Evolutionary conservation across 2,329 filamentous ascomycete species (phyloP), one percentile per base, ranked within the genome.

Genomic region (Arthrobotrys megalospora): DNA sequence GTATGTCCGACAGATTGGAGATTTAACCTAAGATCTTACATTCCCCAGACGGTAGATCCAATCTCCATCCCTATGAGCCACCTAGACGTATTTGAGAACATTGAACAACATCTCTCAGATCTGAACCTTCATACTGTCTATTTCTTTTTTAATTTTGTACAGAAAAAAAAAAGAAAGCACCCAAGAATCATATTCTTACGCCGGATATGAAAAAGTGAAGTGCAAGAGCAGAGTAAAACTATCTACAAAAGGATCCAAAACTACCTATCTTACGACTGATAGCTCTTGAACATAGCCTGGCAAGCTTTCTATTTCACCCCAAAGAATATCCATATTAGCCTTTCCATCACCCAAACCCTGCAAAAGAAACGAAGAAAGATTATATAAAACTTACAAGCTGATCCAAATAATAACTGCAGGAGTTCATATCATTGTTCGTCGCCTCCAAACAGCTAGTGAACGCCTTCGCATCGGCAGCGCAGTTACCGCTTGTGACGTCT

Each of bases 361-460:
- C 36, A 32, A 32, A 28, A 66, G 14, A 52, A n/a, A 38, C 5
- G 21, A 38, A 14, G 11, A 65, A 58, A 60, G 65, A 38, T 28
- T 5, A 28, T 28, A 48, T 16, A 8, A 52, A 64, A 68, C 84
- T 67, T 85, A 87, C 86, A 85, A 99, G 88, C 89, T 99, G 95
- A 85, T 99, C 96, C 82, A 99, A 87, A 85, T 99, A 99, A 94
- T 95, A 99, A 81, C 92, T 92, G 87, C 96, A 99, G 84, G 97
- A 96, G 84, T 92, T 91, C 91, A 99, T 90, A 86, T 96, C 94
- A 82, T 96, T 96, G 84, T 90, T 87, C 85, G 99, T 92, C 84
- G 98, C 93, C 85, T 98, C 94, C 91, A 99, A 92, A 89, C 96
- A 99, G 87, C 91, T 92, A 83, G 93, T 94, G 88, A 99, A 98